These are phyloP conservation scores for Ricinus communis DNA, from an alignment of 345 rosid genomes.

Conservation along the genomic window DNA sequence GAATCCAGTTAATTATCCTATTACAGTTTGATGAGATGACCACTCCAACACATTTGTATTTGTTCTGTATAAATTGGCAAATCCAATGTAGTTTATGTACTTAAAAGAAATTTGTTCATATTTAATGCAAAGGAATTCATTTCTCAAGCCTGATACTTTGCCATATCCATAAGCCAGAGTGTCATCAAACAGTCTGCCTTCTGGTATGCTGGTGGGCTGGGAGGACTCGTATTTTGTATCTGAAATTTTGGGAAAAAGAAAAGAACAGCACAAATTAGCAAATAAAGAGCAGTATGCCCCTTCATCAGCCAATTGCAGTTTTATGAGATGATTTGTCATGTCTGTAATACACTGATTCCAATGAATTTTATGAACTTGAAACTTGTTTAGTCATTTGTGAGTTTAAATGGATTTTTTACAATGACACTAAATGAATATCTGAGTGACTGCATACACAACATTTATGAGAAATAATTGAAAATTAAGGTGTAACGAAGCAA, in stretches of 20 bases:
- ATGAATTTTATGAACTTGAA: no score
- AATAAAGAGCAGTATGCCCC: neutral
- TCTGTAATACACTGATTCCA: no score
- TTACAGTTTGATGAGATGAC: neutral
- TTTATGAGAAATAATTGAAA: neutral
- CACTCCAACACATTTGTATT: neutral
- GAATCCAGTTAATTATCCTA: neutral
- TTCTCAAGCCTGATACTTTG: neutral
- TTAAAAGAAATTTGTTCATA: neutral
- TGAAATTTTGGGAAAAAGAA: neutral
- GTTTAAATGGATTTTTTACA: neutral
- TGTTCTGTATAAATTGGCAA: neutral
- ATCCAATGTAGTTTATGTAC: neutral
- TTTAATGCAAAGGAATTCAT: neutral
- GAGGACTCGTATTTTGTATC: slow-evolving; percentile 10
- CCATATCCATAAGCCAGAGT: neutral
- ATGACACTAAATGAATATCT: neutral
- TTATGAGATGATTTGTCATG: neutral
- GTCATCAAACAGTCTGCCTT: slow-evolving; percentile 4
- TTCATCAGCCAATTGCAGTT: neutral
- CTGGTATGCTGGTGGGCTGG: neutral
- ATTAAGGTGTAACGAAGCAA: neutral
- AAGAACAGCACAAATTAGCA: neutral
- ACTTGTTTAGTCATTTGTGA: no score
- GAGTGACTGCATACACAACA: neutral